A percentile compares a stretch with the other conserved stretches of the same genome.
These are phyloP conservation scores for Hyphodiscus hymeniophilus DNA, from an alignment of 495 filamentous ascomycete species.

Conservation along the genomic window DNA sequence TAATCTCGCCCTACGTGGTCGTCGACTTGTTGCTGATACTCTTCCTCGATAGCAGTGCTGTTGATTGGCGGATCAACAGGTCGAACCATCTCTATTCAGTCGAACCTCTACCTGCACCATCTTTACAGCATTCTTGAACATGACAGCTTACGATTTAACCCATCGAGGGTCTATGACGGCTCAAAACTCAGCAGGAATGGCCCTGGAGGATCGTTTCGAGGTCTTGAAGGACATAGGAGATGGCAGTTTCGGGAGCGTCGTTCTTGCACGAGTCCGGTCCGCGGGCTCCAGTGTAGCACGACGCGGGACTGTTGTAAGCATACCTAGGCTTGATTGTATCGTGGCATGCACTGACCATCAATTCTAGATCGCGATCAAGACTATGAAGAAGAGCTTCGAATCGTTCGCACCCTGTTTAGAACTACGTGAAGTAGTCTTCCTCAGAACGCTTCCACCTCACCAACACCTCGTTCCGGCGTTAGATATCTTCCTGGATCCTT, in stretches of 20 bases:
- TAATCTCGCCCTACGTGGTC: conserved; percentile 1
- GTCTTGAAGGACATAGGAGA: conserved; percentile 97
- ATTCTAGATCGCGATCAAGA: conserved; percentile 90
- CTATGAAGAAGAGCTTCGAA: conserved; percentile 99
- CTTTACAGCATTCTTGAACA: conserved; percentile 29
- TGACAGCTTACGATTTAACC: conserved; percentile 61
- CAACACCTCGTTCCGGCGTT: conserved; percentile 90
- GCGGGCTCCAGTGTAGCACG: conserved; percentile 84
- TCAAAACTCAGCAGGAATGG: conserved; percentile 40
- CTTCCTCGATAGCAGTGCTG: conserved; percentile 8
- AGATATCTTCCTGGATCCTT: conserved; percentile 97
- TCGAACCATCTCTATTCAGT: conserved; percentile 4
- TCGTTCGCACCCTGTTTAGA: conserved; percentile 84
- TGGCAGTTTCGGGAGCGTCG: conserved; percentile 96
- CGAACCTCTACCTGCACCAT: conserved; percentile 2
- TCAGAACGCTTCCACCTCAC: conserved; percentile 79
- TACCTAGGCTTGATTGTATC: not conserved
- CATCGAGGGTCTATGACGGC: conserved; percentile 40
- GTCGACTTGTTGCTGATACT: conserved; percentile 5
- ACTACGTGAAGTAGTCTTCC: conserved; percentile 92
- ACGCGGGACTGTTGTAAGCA: conserved; percentile 82
- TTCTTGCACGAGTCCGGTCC: conserved; percentile 79
- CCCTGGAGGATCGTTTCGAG: conserved; percentile 84
- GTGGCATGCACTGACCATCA: conserved; percentile 22
- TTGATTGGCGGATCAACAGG: conserved; percentile 3